Base-by-base conservation (phyloP, 2,329 filamentous ascomycete species). In the Xylaria arbuscula region DNA sequence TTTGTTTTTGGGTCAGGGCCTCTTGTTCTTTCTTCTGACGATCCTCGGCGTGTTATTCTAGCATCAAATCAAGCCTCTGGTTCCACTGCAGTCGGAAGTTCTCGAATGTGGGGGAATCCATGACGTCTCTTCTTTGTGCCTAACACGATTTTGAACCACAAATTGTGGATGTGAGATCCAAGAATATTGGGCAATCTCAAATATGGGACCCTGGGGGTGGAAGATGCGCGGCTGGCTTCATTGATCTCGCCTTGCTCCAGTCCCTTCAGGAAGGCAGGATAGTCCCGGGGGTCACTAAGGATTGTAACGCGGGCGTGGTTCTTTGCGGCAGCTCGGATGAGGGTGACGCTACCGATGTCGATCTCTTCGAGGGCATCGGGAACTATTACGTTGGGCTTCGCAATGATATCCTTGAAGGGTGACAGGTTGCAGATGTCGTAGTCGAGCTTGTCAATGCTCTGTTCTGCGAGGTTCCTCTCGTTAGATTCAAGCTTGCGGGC, bases 381-480 rank as follows among this genome's bases (percentile, higher is more conserved):
- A 71, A 99, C 93, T 70, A 95, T 98, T 77, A 99, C 96, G 78
- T 97, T 97, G 85, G 97, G 90, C 87, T 98, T 97, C 76, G 94
- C 92, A 75, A 99, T 90, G 38, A 96, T 99, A 80, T 98, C 94
- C 86, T 98, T 98, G 90, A 99, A 99, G 13, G 96, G 96, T 83
- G 99, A 98, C 64, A 99, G 88, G 84, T 99, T 99, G 91, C 96
- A 98, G 80, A 99, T 92, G 76, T 97, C 93, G 76, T 91, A 97
- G 87, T 97, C 93, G 68, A 97, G 93, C 84, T 97, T 97, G 84
- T 92, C 88, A 80, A 97, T 97, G 83, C 94, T 96, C 84, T 97
- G 93, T 81, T 96, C 92, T 60, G 93, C 93, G 58, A 99, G 90
- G 79, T 99, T 96, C 83, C 97, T 97, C 84, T 98, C 93, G 82